Evolutionary conservation across 2,329 filamentous ascomycete species (phyloP).

Genomic region (Claviceps spartinae): DNA sequence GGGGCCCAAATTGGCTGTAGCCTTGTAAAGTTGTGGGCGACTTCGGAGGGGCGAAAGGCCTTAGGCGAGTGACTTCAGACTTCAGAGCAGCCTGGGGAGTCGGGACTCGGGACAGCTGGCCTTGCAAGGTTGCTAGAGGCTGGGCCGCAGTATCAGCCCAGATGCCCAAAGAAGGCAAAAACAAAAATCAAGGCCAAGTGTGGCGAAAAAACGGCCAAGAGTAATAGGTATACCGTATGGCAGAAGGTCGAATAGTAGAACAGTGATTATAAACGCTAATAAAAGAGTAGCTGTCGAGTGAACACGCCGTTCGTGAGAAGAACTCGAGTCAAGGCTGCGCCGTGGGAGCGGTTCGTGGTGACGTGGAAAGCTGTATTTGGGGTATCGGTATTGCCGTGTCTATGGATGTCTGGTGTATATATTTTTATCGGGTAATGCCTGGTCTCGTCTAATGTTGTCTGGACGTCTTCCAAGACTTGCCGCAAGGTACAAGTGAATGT

Average conservation of each 20-base stretch:
- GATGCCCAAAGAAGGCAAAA: too few relatives aligned
- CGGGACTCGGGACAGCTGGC: neutral
- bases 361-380: neutral
- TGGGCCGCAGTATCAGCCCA: neutral
- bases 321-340: conserved; percentile 2
- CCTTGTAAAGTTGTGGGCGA: conserved; percentile 13
- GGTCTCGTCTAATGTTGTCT: neutral
- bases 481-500: conserved; percentile 40
- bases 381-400: neutral
- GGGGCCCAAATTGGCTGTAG: neutral
- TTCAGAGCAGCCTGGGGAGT: neutral
- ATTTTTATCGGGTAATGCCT: neutral
- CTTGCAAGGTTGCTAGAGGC: neutral
- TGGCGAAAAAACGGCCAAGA: conserved; percentile 2
- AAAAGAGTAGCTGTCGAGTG: neutral
- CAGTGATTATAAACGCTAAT: neutral
- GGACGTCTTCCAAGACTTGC: conserved; percentile 10
- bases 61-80: conserved; percentile 5
- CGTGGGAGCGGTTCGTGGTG: neutral
- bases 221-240: too few relatives aligned
- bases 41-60: conserved; percentile 21
- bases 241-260: neutral
- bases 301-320: neutral
- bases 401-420: too few relatives aligned
- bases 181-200: neutral